phyloP scores from a whole-genome alignment of 495 filamentous ascomycete genomes.

The Sphaerosporella brunnea region DNA sequence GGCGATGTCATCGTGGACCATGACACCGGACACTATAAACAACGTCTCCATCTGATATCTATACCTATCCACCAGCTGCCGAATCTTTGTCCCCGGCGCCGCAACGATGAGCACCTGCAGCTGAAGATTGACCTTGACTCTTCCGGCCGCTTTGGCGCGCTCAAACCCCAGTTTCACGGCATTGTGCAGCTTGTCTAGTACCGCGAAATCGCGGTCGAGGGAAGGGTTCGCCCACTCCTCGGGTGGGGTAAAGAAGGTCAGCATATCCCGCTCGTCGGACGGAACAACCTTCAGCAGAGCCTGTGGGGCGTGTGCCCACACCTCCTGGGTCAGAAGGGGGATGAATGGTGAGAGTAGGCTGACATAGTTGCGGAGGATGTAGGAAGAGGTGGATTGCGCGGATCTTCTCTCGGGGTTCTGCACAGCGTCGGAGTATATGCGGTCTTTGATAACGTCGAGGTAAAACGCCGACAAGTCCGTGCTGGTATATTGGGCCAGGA shows the following conservation, averaged over 20 bases:
- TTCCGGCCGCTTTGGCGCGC: conserved; percentile 2
- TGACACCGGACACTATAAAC: conserved; percentile 60
- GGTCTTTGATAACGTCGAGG: conserved; percentile 78
- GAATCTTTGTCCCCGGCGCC: conserved; percentile 13
- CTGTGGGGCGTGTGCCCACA: conserved; percentile 55
- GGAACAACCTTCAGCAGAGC: conserved; percentile 30
- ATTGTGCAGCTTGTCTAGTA: conserved; percentile 11
- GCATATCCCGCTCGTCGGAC: conserved; percentile 9
- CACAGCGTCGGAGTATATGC: conserved; percentile 61
- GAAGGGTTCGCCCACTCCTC: conserved; percentile 29
- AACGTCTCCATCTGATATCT: conserved; percentile 47
- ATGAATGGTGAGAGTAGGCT: conserved; percentile 64
- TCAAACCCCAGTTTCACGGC: conserved; percentile 17
- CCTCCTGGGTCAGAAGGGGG: conserved; percentile 72
- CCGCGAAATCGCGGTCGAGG: conserved; percentile 20
- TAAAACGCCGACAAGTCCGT: conserved; percentile 82
- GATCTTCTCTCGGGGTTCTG: conserved; percentile 34
- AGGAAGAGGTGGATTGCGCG: conserved; percentile 49
- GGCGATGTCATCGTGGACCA: conserved; percentile 32
- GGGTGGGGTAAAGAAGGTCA: conserved; percentile 21
- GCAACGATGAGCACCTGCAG: conserved; percentile 17
- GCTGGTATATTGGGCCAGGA: conserved; percentile 61
- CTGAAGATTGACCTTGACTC: conserved; percentile 20
- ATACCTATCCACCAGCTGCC: conserved; percentile 35
- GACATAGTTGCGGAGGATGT: conserved; percentile 52